Evolutionary conservation across 371 early-diverging fungal genomes (phyloP).

Genomic region (Blastocladiella emersonii): DNA sequence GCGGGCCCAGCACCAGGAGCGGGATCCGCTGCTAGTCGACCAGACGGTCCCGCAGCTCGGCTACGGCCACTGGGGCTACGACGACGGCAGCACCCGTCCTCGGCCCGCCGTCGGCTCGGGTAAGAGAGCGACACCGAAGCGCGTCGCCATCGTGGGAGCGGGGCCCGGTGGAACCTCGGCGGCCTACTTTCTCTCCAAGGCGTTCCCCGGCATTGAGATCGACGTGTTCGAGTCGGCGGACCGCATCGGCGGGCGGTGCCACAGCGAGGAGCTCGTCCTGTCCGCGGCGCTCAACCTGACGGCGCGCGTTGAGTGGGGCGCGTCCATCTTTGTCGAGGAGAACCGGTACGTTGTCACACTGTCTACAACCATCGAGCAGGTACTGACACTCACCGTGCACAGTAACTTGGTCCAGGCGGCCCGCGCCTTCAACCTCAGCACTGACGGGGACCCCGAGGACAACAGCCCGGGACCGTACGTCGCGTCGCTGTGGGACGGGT

Average conservation of each 20-base stretch:
- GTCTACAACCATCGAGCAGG: background rate
- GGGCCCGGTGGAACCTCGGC: slow-evolving; percentile 47
- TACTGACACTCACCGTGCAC: background rate
- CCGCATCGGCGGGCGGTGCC: slow-evolving; percentile 38
- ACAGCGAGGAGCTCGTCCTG: background rate
- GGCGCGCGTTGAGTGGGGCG: slow-evolving; percentile 30
- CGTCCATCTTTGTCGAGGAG: slow-evolving; percentile 43
- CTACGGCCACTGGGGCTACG: too few species aligned
- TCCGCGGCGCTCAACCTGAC: too few species aligned
- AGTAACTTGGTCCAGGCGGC: slow-evolving; percentile 33
- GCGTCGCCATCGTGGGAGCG: slow-evolving; percentile 26
- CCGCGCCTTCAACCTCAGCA: slow-evolving; percentile 28
- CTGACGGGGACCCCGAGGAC: slow-evolving; percentile 3
- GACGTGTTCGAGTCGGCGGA: slow-evolving; percentile 31
- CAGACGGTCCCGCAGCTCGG: too few species aligned
- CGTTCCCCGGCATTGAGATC: slow-evolving; percentile 10
- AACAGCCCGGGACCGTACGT: slow-evolving; percentile 28
- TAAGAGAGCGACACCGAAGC: too few species aligned
- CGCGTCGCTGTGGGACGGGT: slow-evolving; percentile 29
- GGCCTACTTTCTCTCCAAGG: slow-evolving; percentile 24
- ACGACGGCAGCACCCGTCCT: too few species aligned
- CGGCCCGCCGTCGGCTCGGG: too few species aligned
- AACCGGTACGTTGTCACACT: slow-evolving; percentile 16
- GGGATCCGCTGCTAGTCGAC: too few species aligned
- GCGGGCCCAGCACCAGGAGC: too few species aligned